A percentile compares a stretch with the other conserved stretches of the same genome.
Conservation (phyloP, 2,329 filamentous ascomycete genomes). For the Aureobasidium pullulans region DNA sequence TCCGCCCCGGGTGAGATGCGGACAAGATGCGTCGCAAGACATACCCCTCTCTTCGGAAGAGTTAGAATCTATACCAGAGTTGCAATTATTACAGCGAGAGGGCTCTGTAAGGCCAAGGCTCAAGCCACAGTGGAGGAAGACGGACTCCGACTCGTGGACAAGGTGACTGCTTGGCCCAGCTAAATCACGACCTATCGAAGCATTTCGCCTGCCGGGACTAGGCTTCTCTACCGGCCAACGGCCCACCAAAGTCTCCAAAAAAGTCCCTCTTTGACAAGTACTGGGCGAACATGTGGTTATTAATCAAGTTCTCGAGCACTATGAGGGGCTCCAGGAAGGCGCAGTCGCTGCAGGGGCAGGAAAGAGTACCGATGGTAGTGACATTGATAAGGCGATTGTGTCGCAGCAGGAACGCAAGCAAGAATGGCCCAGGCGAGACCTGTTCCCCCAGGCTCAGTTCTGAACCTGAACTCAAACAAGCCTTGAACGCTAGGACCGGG, state of each 20-base stretch:
- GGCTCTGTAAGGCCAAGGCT: background rate
- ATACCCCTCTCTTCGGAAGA: background rate
- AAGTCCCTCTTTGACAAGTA: background rate
- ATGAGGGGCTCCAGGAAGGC: background rate
- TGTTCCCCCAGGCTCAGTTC: background rate
- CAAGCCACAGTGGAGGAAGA: constrained; percentile 7
- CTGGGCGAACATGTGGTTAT: background rate
- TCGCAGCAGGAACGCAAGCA: background rate
- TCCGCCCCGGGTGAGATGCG: background rate
- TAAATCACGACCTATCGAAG: background rate
- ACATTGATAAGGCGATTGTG: background rate
- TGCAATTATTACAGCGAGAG: background rate
- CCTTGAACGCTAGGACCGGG: background rate
- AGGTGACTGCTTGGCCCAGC: background rate
- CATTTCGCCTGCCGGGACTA: constrained; percentile 7
- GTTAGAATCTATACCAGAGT: background rate
- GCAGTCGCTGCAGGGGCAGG: background rate
- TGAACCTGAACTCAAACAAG: constrained; percentile 10
- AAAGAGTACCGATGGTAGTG: background rate
- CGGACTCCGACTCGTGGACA: background rate
- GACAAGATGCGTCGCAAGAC: background rate
- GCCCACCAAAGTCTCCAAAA: background rate
- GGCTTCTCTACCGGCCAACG: constrained; percentile 1
- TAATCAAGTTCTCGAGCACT: background rate
- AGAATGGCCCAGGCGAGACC: background rate